Evolutionary conservation across 73 alveolate species (phyloP).

Genomic region (Breviolum minutum): DNA sequence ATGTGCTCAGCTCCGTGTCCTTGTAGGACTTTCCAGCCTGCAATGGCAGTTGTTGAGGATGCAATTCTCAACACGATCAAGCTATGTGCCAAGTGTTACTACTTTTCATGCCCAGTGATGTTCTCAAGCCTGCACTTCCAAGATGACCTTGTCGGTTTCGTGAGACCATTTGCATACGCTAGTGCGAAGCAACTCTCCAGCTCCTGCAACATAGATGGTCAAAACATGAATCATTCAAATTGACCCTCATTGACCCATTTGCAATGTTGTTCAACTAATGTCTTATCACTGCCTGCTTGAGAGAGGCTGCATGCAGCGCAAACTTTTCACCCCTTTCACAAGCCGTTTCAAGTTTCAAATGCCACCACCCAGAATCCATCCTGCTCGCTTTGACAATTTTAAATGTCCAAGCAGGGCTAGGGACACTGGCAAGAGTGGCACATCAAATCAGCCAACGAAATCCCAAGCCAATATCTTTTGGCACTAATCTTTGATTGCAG

Average conservation of each 20-base stretch:
- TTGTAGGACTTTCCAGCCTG: background rate
- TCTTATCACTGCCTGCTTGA: background rate
- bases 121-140: constrained; percentile 2
- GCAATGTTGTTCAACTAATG: background rate
- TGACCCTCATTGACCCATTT: background rate
- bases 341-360: background rate
- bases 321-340: background rate
- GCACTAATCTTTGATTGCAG: no score
- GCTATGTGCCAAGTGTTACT: background rate
- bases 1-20: background rate
- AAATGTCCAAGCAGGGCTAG: no score
- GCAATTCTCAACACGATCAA: background rate
- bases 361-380: background rate
- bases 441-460: no score
- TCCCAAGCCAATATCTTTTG: no score
- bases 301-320: background rate
- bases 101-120: background rate
- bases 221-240: background rate
- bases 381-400: background rate
- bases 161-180: background rate
- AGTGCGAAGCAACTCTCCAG: background rate
- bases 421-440: no score
- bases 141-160: background rate
- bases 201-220: background rate
- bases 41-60: background rate